Evolutionary conservation across 2,329 filamentous ascomycete species (phyloP).

Genomic region (Furcasterigmium sp.): DNA sequence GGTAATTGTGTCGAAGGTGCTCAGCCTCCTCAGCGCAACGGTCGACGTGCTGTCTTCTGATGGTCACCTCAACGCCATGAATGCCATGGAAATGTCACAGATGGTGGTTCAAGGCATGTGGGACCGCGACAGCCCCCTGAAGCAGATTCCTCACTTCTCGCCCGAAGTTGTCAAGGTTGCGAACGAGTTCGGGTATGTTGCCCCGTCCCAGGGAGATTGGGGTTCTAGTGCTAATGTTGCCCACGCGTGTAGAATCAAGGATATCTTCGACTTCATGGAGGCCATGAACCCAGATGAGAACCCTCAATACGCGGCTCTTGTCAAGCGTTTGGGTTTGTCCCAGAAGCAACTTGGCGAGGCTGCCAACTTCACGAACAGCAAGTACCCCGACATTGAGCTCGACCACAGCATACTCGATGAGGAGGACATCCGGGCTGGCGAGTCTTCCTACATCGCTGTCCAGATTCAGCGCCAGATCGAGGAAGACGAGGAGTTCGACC

Average conservation of each 20-base stretch:
- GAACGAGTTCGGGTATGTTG: constrained; percentile 70
- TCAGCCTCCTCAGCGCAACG: constrained; percentile 83
- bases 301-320: constrained; percentile 68
- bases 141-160: constrained; percentile 95
- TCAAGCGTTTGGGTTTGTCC: constrained; percentile 72
- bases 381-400: constrained; percentile 91
- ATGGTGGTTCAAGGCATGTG: constrained; percentile 99
- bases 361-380: constrained; percentile 92
- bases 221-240: constrained; percentile 23
- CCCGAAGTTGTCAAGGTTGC: constrained; percentile 78
- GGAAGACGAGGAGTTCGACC: constrained; percentile 64
- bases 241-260: constrained; percentile 61
- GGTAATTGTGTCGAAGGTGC: constrained; percentile 73
- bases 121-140: constrained; percentile 94
- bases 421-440: constrained; percentile 73
- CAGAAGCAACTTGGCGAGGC: constrained; percentile 81
- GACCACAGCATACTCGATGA: constrained; percentile 81
- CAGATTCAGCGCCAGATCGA: constrained; percentile 79
- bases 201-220: no score
- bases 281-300: constrained; percentile 97
- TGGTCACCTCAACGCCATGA: constrained; percentile 94
- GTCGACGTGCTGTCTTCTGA: constrained; percentile 96
- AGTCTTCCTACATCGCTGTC: constrained; percentile 77
- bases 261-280: constrained; percentile 98
- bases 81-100: constrained; percentile 97